phyloP scores from a whole-genome alignment of 768 basidiomycete genomes.

The Collybiopsis luxurians region DNA sequence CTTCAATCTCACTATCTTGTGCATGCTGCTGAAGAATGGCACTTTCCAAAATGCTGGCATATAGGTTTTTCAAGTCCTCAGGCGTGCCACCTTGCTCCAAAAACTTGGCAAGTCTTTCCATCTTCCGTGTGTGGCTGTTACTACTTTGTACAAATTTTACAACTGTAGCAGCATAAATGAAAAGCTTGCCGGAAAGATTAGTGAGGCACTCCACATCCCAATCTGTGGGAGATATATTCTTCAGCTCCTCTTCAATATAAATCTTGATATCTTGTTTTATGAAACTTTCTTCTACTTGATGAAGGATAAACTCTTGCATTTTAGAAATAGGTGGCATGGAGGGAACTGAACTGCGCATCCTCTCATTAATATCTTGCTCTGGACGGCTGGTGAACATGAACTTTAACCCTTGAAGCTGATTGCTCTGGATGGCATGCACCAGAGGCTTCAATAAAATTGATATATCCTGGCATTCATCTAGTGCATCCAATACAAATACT shows the following conservation, averaged over 20 bases:
- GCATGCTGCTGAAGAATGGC: not conserved
- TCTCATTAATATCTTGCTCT: not conserved
- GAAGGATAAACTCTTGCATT: not conserved
- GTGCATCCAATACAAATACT: slow-evolving; percentile 2
- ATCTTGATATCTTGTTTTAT: not conserved
- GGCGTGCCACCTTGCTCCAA: not conserved
- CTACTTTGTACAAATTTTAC: not conserved
- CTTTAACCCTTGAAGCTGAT: not conserved
- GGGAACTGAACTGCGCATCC: not conserved
- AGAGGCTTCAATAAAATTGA: not conserved
- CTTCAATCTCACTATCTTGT: not conserved
- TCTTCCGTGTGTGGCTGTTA: not conserved
- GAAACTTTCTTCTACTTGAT: not conserved
- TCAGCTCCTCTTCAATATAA: not conserved
- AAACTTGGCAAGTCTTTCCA: not conserved
- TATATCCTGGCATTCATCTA: not conserved
- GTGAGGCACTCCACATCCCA: not conserved
- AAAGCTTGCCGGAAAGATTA: not conserved
- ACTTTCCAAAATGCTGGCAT: not conserved
- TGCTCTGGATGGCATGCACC: not conserved
- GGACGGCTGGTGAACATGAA: slow-evolving; percentile 2
- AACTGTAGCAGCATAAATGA: slow-evolving; percentile 5
- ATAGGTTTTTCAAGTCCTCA: not conserved
- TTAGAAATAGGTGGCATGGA: not conserved
- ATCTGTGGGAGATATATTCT: not conserved